phyloP scores from a whole-genome alignment of 2,329 filamentous ascomycete species.

The Huntiella moniliformis region DNA sequence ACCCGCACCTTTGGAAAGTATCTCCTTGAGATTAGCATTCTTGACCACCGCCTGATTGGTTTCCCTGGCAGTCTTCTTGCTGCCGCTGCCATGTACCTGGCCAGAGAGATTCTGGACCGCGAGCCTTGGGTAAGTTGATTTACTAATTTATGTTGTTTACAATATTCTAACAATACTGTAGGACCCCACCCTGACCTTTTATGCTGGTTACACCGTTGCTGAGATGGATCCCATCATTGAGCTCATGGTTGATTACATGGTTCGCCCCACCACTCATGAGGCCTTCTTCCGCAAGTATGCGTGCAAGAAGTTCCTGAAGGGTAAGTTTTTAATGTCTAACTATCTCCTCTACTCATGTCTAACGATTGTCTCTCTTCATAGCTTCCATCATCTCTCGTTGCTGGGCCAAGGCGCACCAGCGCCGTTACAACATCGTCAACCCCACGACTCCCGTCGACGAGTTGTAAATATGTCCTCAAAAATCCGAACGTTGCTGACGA shows the following conservation, averaged over 20 bases:
- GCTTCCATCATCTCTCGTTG: slow-evolving; percentile 21
- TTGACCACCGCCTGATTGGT: slow-evolving; percentile 85
- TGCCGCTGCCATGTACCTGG: slow-evolving; percentile 85
- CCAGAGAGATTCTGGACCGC: slow-evolving; percentile 74
- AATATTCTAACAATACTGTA: slow-evolving; percentile 21
- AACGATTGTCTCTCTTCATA: not conserved
- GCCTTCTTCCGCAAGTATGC: slow-evolving; percentile 99
- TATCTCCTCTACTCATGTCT: not conserved
- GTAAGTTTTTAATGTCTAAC: slow-evolving; percentile 33
- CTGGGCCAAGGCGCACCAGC: slow-evolving; percentile 74
- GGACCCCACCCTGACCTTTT: slow-evolving; percentile 74
- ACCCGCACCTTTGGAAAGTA: slow-evolving; percentile 96
- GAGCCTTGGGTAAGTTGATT: slow-evolving; percentile 60
- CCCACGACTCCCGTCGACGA: slow-evolving; percentile 32
- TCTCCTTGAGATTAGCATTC: slow-evolving; percentile 85
- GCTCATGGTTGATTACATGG: slow-evolving; percentile 93
- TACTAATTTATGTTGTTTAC: slow-evolving; percentile 12
- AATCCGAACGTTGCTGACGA: not conserved
- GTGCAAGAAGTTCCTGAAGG: slow-evolving; percentile 97
- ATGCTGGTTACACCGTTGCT: slow-evolving; percentile 81
- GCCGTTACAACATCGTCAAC: slow-evolving; percentile 34
- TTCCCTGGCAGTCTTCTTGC: slow-evolving; percentile 81
- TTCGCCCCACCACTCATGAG: slow-evolving; percentile 75
- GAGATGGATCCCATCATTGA: slow-evolving; percentile 84
- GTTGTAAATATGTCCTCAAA: slow-evolving; percentile 15